These are phyloP conservation scores for Hypoxylon cercidicola DNA, from an alignment of 495 filamentous ascomycete species.

Conservation along the genomic window DNA sequence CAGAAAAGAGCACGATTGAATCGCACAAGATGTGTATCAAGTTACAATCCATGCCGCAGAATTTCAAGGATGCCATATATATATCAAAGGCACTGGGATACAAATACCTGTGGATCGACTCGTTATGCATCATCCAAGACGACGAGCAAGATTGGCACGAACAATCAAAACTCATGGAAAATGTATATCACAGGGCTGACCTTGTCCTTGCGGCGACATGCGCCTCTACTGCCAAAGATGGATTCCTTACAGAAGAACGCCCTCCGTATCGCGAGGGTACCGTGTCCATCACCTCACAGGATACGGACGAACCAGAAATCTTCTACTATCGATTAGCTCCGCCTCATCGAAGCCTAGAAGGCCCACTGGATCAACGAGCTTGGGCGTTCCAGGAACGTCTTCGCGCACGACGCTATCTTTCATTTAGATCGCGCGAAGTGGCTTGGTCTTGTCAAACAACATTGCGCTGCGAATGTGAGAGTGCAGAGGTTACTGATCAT, in stretches of 20 bases:
- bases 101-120: constrained; percentile 1
- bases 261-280: background rate
- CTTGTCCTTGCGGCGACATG: background rate
- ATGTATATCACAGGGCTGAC: background rate
- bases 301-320: background rate
- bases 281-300: background rate
- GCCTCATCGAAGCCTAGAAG: background rate
- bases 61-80: background rate
- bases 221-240: background rate
- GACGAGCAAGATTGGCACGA: background rate
- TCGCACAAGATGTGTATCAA: background rate
- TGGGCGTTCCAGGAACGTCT: constrained; percentile 4
- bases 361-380: background rate
- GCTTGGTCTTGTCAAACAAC: background rate
- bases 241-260: background rate
- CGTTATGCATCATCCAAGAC: constrained; percentile 1
- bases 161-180: background rate
- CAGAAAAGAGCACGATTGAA: background rate
- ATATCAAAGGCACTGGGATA: background rate
- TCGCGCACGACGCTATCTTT: background rate
- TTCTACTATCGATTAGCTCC: background rate
- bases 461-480: background rate
- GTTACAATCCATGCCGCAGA: constrained; percentile 1
- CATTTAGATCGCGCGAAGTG: background rate
- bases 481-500: background rate